Evolutionary conservation across 1,284 basidiomycete species (phyloP).

Genomic region (Thecaphora frezii): DNA sequence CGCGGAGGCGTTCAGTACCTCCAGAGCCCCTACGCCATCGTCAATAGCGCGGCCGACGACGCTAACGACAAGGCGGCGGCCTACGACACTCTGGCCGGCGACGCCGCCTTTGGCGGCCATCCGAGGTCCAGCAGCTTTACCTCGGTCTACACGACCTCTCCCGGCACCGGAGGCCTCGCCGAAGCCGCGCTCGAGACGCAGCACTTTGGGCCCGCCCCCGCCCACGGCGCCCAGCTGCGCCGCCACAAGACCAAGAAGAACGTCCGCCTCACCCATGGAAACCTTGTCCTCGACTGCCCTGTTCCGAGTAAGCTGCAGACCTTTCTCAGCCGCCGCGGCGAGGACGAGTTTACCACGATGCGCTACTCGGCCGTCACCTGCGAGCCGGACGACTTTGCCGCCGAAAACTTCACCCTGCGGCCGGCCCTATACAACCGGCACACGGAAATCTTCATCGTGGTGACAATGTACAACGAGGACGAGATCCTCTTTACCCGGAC

Average conservation of each 20-base stretch:
- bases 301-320: slow-evolving; percentile 56
- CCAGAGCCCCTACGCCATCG: slow-evolving; percentile 20
- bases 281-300: slow-evolving; percentile 59
- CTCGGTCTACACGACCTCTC: slow-evolving; percentile 1
- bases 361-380: slow-evolving; percentile 59
- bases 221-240: slow-evolving; percentile 50
- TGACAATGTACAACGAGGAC: slow-evolving; percentile 92
- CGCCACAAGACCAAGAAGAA: slow-evolving; percentile 60
- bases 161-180: slow-evolving; percentile 6
- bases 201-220: slow-evolving; percentile 55
- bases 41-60: slow-evolving; percentile 11
- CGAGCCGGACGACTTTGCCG: slow-evolving; percentile 82
- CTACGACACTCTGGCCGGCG: slow-evolving; percentile 5
- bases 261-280: slow-evolving; percentile 57
- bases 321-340: slow-evolving; percentile 76
- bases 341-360: slow-evolving; percentile 80
- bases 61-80: slow-evolving; percentile 17
- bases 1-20: slow-evolving; percentile 14
- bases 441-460: slow-evolving; percentile 78
- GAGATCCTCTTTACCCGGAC: slow-evolving; percentile 90
- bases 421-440: slow-evolving; percentile 77
- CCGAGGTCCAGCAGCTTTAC: background rate
- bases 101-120: slow-evolving; percentile 14
- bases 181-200: slow-evolving; percentile 42
- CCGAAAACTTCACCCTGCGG: slow-evolving; percentile 77